Conservation (phyloP, 2,329 filamentous ascomycete species). For the Alternaria burnsii region DNA sequence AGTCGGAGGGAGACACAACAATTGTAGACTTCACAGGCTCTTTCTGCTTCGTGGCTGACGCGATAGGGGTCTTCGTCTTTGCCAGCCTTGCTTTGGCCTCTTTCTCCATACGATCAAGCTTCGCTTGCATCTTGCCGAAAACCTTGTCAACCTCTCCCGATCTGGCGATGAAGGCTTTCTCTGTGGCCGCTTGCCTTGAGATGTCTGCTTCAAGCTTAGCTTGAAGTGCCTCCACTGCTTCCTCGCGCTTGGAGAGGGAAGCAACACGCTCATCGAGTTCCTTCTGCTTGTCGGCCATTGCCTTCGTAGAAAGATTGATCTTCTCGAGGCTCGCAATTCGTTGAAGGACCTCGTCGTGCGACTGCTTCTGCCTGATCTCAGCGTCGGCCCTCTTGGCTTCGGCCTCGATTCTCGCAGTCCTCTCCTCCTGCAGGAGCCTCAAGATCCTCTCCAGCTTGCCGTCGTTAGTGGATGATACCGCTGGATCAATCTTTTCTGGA, state of each 20-base stretch:
- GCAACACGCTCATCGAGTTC: background rate
- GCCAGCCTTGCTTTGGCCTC: background rate
- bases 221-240: background rate
- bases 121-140: background rate
- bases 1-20: background rate
- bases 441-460: background rate
- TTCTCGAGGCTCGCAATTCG: background rate
- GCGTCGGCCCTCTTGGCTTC: background rate
- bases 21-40: background rate
- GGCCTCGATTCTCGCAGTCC: background rate
- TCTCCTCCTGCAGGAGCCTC: background rate
- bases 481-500: background rate
- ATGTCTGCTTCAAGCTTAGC: background rate
- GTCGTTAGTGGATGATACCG: background rate
- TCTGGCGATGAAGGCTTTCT: background rate
- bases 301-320: background rate
- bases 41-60: background rate
- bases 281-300: background rate
- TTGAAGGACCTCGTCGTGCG: background rate
- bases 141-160: background rate
- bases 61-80: background rate
- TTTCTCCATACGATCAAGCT: background rate
- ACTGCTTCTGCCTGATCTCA: background rate
- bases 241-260: conserved; percentile 1
- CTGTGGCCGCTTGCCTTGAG: background rate